These are phyloP conservation scores for Lichtheimia hyalospora DNA, from an alignment of 371 early-diverging fungal species.

Conservation along the genomic window DNA sequence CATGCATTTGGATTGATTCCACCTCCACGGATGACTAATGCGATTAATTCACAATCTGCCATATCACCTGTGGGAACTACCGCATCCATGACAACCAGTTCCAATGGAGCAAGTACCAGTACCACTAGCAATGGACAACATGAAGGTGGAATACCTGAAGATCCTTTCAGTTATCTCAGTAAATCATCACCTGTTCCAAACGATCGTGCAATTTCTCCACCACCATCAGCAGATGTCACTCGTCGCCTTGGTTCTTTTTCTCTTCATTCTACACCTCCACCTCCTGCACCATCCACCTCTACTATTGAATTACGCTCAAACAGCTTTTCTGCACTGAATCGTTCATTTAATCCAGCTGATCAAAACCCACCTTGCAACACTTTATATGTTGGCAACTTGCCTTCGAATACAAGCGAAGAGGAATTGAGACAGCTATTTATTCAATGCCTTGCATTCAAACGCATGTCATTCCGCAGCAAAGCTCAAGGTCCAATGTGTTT, in stretches of 20 bases:
- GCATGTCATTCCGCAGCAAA: slow-evolving; percentile 83
- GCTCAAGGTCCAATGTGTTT: slow-evolving; percentile 89
- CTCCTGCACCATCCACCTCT: neutral
- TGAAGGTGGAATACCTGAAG: too few relatives aligned
- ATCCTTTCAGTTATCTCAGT: neutral
- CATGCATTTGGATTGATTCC: neutral
- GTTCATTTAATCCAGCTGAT: neutral
- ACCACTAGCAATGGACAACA: neutral
- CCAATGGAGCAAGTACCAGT: too few relatives aligned
- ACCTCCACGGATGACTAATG: neutral
- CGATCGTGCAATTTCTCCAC: neutral
- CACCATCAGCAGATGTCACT: neutral
- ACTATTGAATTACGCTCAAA: neutral
- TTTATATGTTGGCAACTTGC: slow-evolving; percentile 93
- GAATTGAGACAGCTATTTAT: slow-evolving; percentile 80
- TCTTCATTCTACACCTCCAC: neutral
- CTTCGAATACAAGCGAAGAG: slow-evolving; percentile 78
- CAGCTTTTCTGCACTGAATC: neutral
- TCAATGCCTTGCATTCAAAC: slow-evolving; percentile 77
- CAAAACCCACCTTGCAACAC: slow-evolving; percentile 95
- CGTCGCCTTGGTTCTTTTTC: neutral
- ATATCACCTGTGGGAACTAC: neutral
- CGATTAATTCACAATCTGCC: neutral
- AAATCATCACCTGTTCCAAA: slow-evolving; percentile 1
- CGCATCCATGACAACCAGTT: neutral